Base-by-base conservation (phyloP, 441 rosid species). In the Populus tomentosa region DNA sequence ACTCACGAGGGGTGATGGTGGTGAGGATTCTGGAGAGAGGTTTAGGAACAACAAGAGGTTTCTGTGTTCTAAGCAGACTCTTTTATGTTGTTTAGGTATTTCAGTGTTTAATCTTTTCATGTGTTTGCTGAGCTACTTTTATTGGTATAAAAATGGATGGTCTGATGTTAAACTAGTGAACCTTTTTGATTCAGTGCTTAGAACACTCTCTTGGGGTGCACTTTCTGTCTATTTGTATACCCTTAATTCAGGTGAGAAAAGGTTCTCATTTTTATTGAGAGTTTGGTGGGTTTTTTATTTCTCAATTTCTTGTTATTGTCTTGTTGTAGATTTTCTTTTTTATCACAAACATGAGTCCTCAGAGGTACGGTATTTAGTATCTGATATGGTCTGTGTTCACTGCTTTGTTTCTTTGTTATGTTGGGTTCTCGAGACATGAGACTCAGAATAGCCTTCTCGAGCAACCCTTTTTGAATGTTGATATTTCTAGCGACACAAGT, bases 141-240 rank as follows among this genome's bases (percentile, higher is more conserved):
- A 73, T 73, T 82, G 91, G 92, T 83, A 78, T 86, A 74, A 75
- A 75, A 82, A 80, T 81, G 87, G 71, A 56, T 86, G 87, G 92
- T 73, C 76, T 62, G 79, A 82, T 74, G 87, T 78, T 9, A 72
- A 81, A 72, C 69, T 89, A 53, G 89, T 86, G 36, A 82, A 79
- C 64, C 80, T 85, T 71, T 79, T 81, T 33, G 91, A 92, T 84
- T 86, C 76, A 73, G 82, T 80, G n/a, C 72, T 87, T 5, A 86
- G 80, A 73, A 80, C 91, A 16, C 74, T 90, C 73, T 83, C 87
- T 75, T 92, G 91, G 94, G 88, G 82, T 75, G 81, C 85, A 20
- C 56, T 88, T 68, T 80, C 83, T 77, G 75, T 86, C 46, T 82
- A 67, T 75, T 65, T 87, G 78, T 72, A 81, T 30, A 62, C 65